Evolutionary conservation across 139 green algal species (phyloP).

Genomic region (Eudorina sp.): DNA sequence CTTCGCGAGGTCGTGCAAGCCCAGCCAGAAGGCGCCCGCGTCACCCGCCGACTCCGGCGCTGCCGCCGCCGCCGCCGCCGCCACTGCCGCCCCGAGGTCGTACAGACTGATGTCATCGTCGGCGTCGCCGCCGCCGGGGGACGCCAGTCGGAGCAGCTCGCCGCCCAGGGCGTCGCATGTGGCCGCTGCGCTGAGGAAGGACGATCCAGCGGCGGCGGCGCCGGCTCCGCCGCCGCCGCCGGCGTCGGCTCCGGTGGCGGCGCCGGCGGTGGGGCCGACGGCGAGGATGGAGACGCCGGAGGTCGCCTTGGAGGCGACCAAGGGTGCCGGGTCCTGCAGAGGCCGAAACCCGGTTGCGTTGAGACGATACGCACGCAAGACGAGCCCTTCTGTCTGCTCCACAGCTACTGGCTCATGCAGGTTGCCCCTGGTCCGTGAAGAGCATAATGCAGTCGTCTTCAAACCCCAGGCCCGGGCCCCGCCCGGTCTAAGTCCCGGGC

Average conservation of each 20-base stretch:
- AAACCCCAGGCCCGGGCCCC: too few relatives aligned
- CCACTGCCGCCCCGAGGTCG: not conserved
- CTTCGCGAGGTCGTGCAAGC: not conserved
- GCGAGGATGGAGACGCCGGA: not conserved
- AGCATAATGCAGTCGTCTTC: too few relatives aligned
- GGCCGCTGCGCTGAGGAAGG: not conserved
- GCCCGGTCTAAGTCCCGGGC: too few relatives aligned
- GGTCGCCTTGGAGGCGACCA: not conserved
- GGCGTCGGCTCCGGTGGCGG: not conserved
- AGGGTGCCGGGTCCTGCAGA: too few relatives aligned
- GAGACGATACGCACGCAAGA: not conserved
- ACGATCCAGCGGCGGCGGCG: not conserved
- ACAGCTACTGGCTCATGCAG: too few relatives aligned
- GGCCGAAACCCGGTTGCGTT: too few relatives aligned
- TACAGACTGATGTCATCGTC: not conserved
- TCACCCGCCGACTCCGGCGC: too few relatives aligned
- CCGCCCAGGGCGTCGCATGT: not conserved
- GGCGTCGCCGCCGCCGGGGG: too few relatives aligned
- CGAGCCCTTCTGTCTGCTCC: not conserved
- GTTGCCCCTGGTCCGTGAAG: too few relatives aligned
- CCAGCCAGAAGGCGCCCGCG: constrained; percentile 9
- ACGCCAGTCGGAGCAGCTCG: constrained; percentile 23
- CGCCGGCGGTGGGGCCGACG: not conserved
- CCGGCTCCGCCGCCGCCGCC: not conserved
- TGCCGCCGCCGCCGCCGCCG: not conserved